Conservation (phyloP, 441 rosid genomes). For the Populus hybrid region DNA sequence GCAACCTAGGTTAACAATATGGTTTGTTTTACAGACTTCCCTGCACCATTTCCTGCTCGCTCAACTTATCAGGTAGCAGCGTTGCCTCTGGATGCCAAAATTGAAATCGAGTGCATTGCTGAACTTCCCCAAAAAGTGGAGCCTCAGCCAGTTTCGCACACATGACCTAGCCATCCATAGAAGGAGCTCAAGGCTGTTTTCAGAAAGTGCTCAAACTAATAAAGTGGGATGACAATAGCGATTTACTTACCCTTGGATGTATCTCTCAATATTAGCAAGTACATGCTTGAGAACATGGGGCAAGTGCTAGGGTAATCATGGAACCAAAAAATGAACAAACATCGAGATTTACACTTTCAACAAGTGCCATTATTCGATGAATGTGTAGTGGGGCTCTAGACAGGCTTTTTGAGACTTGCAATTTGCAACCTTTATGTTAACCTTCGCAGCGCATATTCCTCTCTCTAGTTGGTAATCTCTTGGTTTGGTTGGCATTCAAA, state of each 20-base stretch:
- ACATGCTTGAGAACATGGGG: too few relatives aligned
- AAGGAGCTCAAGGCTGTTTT: not conserved
- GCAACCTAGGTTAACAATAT: not conserved
- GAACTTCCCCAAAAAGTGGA: slow-evolving; percentile 24
- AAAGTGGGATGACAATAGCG: too few relatives aligned
- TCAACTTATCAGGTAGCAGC: slow-evolving; percentile 96
- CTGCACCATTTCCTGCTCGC: slow-evolving; percentile 81
- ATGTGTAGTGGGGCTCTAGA: too few relatives aligned
- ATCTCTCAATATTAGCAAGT: too few relatives aligned
- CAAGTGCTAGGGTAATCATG: too few relatives aligned
- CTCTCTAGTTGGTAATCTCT: not conserved
- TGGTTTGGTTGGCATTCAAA: too few relatives aligned
- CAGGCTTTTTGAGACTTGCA: too few relatives aligned
- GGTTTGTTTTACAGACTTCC: slow-evolving; percentile 60
- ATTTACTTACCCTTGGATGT: too few relatives aligned
- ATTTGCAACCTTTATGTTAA: too few relatives aligned
- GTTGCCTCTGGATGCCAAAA: slow-evolving; percentile 76
- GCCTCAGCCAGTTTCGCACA: not conserved
- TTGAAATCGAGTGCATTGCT: slow-evolving; percentile 95
- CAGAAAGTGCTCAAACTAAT: too few relatives aligned
- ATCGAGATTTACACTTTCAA: too few relatives aligned
- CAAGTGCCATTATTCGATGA: not conserved
- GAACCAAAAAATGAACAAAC: too few relatives aligned
- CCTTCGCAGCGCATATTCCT: not conserved
- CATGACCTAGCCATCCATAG: not conserved